Evolutionary conservation across 2,329 filamentous ascomycete species (phyloP), one percentile per base, ranked within the genome.

Genomic region (Tolypocladium pustulatum): DNA sequence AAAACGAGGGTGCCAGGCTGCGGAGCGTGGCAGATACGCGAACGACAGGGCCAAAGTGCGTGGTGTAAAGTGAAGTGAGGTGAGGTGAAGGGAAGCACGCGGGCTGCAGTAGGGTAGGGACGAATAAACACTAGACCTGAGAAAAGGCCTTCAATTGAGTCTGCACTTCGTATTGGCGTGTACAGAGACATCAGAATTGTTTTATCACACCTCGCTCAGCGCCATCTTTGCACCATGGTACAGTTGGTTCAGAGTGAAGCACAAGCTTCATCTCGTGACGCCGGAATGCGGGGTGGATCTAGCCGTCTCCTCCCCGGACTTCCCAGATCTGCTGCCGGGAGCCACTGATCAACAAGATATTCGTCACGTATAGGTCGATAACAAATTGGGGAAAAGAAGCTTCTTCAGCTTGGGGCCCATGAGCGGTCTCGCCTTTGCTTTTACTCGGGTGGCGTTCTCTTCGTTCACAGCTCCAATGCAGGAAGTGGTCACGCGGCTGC

Each of bases 381-480:
- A 32, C 27, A 34, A 13, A 34, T 9, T 1, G 6, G 22, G 32
- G 20, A 2, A n/a, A 20, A n/a, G 9, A 52, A 30, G 27, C 49
- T 52, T 17, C n/a, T 2, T 8, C n/a, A n/a, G 17, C 8, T 20
- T n/a, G 9, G 30, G 30, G 49, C 25, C 15, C 25, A n/a, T 52
- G 12, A 20, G 49, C 20, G 27, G 0, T 34, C 30, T 34, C 20
- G 49, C 49, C 30, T 34, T 41, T 52, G 17, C 49, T n/a, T 52
- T 52, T 52, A 1, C 49, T n/a, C 46, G 2, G 8, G 17, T n/a
- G 27, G 46, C 27, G 17, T 12, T 52, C n/a, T n/a, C 27, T 51
- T 9, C 17, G n/a, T n/a, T 32, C 27, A 20, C 49, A 52, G 30
- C 17, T n/a, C 49, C 17, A 30, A 63, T 57, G 63, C 64, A 63